phyloP scores from a whole-genome alignment of 2,329 filamentous ascomycete genomes.

The Beauveria varroae region DNA sequence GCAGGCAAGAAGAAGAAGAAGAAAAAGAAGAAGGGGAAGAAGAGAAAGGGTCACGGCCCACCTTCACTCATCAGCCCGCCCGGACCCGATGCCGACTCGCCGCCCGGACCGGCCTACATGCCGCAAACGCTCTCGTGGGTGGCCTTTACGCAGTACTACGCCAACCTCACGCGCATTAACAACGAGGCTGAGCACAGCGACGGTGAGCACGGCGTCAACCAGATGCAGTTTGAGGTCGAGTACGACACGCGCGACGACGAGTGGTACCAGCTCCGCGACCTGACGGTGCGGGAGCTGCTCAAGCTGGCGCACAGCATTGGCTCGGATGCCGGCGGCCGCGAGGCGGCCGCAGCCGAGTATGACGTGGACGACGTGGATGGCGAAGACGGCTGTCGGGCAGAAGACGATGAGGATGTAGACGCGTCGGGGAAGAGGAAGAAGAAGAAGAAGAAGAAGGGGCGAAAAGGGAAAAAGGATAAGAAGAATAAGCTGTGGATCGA shows the following conservation, averaged over 20 bases:
- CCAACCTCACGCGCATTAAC: conserved; percentile 88
- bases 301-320: conserved; percentile 62
- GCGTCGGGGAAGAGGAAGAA: conserved; percentile 9
- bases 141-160: conserved; percentile 84
- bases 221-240: conserved; percentile 72
- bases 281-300: conserved; percentile 78
- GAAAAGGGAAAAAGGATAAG: conserved; percentile 43
- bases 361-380: not conserved
- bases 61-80: conserved; percentile 59
- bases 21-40: conserved; percentile 33
- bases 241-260: conserved; percentile 77
- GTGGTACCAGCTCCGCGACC: conserved; percentile 66
- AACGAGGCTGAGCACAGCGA: conserved; percentile 38
- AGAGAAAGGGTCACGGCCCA: conserved; percentile 45
- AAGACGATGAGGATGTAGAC: conserved; percentile 24
- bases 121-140: conserved; percentile 72
- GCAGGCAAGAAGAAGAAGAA: conserved; percentile 36
- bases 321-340: conserved; percentile 9
- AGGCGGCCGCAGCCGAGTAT: not conserved
- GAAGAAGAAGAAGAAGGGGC: conserved; percentile 12
- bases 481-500: conserved; percentile 68
- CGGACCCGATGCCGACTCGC: conserved; percentile 62
- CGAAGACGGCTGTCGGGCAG: not conserved
- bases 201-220: conserved; percentile 45
- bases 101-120: conserved; percentile 84